These are phyloP conservation scores for Aphanomyces astaci DNA, from an alignment of 352 stramenopile species.

Conservation along the genomic window DNA sequence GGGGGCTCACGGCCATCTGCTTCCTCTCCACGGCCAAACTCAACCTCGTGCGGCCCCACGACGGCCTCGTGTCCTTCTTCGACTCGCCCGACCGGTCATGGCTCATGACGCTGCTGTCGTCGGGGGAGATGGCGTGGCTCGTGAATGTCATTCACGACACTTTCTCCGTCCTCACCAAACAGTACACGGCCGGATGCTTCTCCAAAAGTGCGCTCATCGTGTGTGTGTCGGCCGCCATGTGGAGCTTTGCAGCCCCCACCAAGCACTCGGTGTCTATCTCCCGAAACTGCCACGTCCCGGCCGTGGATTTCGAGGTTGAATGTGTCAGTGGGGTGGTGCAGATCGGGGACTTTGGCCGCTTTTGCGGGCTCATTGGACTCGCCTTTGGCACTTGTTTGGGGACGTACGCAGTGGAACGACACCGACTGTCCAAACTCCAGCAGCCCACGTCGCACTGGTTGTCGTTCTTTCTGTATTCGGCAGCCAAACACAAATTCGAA, in stretches of 20 bases:
- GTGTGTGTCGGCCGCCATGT: not conserved
- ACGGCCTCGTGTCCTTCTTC: not conserved
- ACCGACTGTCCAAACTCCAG: not conserved
- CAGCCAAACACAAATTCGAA: constrained; percentile 8
- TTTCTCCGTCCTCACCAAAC: constrained; percentile 9
- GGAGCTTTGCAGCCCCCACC: not conserved
- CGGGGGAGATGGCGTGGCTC: constrained; percentile 14
- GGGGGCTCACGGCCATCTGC: constrained; percentile 2
- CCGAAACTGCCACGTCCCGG: not conserved
- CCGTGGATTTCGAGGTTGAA: constrained; percentile 19
- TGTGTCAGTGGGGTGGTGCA: constrained; percentile 6
- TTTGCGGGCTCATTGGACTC: constrained; percentile 2
- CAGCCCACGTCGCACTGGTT: not conserved
- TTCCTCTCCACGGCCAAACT: constrained; percentile 11
- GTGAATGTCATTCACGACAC: constrained; percentile 16
- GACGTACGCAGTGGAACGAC: not conserved
- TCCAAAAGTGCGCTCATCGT: not conserved
- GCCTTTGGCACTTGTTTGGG: not conserved
- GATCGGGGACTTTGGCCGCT: constrained; percentile 14
- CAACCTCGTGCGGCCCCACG: not conserved
- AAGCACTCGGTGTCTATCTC: not conserved
- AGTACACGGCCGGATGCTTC: constrained; percentile 9
- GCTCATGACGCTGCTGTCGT: constrained; percentile 11
- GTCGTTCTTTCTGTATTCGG: not conserved
- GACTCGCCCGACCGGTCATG: not conserved